Percentiles rank a stretch among this genome's conserved stretches.
These are phyloP conservation scores for Tephrocybe sp. DNA, from an alignment of 768 basidiomycete species.

Conservation along the genomic window DNA sequence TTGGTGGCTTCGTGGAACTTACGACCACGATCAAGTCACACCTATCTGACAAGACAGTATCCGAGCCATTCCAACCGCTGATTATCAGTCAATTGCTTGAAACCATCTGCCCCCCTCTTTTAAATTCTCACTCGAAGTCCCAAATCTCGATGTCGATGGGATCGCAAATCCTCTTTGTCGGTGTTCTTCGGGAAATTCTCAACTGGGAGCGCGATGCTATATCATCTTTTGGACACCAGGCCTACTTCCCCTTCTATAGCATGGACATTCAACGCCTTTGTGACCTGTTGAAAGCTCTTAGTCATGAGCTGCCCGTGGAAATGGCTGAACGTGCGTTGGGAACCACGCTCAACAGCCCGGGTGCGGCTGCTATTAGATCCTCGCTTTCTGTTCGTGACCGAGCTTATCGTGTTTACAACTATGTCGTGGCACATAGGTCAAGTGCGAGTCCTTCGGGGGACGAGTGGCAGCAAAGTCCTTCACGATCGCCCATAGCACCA, in stretches of 20 bases:
- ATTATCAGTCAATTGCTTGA: neutral
- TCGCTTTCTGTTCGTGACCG: neutral
- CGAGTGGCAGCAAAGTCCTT: neutral
- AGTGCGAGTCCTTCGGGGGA: neutral
- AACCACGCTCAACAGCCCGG: conserved; percentile 1
- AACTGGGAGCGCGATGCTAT: neutral
- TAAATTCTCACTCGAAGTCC: too few relatives aligned
- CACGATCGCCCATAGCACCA: neutral
- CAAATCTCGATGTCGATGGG: neutral
- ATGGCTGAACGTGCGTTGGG: conserved; percentile 2
- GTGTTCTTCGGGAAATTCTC: neutral
- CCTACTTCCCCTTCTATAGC: neutral
- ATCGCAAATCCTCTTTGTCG: neutral
- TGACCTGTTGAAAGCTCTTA: neutral
- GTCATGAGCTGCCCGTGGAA: neutral
- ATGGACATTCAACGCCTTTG: neutral
- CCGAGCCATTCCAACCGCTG: neutral
- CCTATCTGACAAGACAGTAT: neutral
- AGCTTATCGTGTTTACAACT: neutral
- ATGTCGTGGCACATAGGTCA: neutral
- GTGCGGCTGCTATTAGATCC: neutral
- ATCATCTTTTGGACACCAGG: neutral
- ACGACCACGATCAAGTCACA: neutral
- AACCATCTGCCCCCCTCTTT: neutral
- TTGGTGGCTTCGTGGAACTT: neutral